Base-by-base conservation (phyloP, 345 rosid genomes). In the Cardamine occulta region DNA sequence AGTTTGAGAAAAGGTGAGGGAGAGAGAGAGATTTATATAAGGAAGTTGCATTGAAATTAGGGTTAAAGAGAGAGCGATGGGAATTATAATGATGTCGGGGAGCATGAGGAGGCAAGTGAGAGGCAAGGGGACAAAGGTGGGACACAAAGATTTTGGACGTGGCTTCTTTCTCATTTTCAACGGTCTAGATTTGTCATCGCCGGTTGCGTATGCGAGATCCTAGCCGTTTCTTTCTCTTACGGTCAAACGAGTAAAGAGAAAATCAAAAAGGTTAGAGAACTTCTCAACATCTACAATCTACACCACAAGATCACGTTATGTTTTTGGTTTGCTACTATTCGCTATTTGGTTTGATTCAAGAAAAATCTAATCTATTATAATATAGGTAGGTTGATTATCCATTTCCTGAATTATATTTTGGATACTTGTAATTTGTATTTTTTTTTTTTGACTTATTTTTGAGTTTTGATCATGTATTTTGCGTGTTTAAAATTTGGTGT, bases 101-200 rank as follows among this genome's bases (percentile, higher is more conserved):
- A 70, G 88, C 85, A 74, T 24, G 53, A 45, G 85, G 83, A 21
- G 85, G 47, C 95, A 89, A 66, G 74, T 71, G 73, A 77, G 84
- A 84, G 87, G 88, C 88, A 83, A 81, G 91, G 95, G 88, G 91
- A 88, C 98, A 90, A 81, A 45, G 44, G 60, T 67, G 84, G 85
- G 96, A 85, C 96, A 91, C 21, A 13, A 6, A 66, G 14, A 58
- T 23, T 67, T 75, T 74, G 54, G 79, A 75, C 74, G 62, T 68
- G 79, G 73, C 24, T 67, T 58, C 61, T 49, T 49, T 74, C 37
- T 56, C 23, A 4, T 37, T 52, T 74, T 68, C 71, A 66, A 74
- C 42, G 73, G 78, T 66, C 51, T 28, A 34, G 78, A 66, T 75
- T 67, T 59, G 7, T 66, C 51, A 54, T 19, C 6, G 39, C 32